Evolutionary conservation across 2,329 filamentous ascomycete species (phyloP).

Genomic region (Fusarium sp.): DNA sequence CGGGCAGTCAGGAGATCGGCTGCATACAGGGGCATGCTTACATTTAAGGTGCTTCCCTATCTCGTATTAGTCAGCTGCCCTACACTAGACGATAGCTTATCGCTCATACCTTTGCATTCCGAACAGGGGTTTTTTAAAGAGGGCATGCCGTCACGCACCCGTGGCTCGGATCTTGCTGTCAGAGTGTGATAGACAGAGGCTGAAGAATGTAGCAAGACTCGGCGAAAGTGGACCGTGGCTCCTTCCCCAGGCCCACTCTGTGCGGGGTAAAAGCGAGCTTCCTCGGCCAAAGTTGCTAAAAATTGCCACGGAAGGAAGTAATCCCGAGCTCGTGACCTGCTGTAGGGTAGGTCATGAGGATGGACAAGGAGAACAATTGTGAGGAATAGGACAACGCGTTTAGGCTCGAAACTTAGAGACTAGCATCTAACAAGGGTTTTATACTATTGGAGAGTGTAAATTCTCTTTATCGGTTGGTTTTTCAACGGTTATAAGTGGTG

Average conservation of each 20-base stretch:
- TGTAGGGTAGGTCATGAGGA: neutral
- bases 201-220: slow-evolving; percentile 6
- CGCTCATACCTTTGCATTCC: slow-evolving; percentile 33
- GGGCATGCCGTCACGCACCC: slow-evolving; percentile 19
- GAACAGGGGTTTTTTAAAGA: slow-evolving; percentile 29
- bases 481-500: neutral
- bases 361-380: neutral
- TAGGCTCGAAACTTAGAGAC: neutral
- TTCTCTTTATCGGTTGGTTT: accelerated
- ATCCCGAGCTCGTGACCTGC: neutral
- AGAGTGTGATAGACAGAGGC: neutral
- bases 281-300: neutral
- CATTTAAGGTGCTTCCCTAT: slow-evolving; percentile 41
- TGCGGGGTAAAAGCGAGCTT: neutral
- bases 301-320: neutral
- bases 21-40: neutral
- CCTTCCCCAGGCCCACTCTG: neutral
- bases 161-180: neutral
- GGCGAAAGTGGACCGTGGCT: neutral
- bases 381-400: neutral
- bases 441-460: accelerated
- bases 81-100: accelerated
- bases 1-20: neutral
- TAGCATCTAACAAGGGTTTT: neutral
- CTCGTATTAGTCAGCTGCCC: neutral